Percentiles rank a stretch among this genome's conserved stretches.
Evolutionary conservation across 441 rosid genomes (phyloP).

Genomic region (Breynia disticha): DNA sequence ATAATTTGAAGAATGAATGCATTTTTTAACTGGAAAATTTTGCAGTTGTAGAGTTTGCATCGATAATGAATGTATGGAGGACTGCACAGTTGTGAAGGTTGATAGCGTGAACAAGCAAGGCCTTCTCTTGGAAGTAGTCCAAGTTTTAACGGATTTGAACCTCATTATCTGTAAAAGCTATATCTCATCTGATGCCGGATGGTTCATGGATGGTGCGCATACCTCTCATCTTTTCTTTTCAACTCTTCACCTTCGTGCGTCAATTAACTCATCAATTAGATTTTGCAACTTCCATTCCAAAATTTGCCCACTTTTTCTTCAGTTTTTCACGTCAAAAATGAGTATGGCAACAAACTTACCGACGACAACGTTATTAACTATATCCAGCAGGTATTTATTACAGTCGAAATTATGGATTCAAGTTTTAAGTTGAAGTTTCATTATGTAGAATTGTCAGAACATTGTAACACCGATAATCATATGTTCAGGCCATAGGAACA

Average conservation of each 20-base stretch:
- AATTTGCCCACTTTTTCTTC: constrained; percentile 5
- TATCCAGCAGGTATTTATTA: constrained; percentile 40
- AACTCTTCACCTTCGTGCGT: too few species aligned
- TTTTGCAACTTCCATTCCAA: not conserved
- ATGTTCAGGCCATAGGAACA: constrained; percentile 46
- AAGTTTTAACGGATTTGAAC: constrained; percentile 60
- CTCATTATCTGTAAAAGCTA: constrained; percentile 49
- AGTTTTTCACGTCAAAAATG: constrained; percentile 80
- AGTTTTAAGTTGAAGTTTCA: too few species aligned
- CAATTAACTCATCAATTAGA: too few species aligned
- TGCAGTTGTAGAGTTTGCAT: constrained; percentile 61
- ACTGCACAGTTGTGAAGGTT: constrained; percentile 58
- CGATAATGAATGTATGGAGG: constrained; percentile 65
- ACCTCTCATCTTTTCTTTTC: not conserved
- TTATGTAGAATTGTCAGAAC: too few species aligned
- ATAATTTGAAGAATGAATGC: not conserved
- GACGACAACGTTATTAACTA: constrained; percentile 47
- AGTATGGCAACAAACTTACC: constrained; percentile 47
- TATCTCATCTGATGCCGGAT: constrained; percentile 63
- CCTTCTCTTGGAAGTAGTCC: constrained; percentile 61
- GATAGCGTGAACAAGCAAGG: constrained; percentile 61
- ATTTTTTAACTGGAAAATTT: not conserved
- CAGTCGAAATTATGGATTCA: too few species aligned
- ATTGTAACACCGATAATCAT: too few species aligned
- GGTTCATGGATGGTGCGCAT: constrained; percentile 88